These are phyloP conservation scores for Fusarium avenaceum DNA, from an alignment of 2,329 filamentous ascomycete genomes.

Conservation along the genomic window DNA sequence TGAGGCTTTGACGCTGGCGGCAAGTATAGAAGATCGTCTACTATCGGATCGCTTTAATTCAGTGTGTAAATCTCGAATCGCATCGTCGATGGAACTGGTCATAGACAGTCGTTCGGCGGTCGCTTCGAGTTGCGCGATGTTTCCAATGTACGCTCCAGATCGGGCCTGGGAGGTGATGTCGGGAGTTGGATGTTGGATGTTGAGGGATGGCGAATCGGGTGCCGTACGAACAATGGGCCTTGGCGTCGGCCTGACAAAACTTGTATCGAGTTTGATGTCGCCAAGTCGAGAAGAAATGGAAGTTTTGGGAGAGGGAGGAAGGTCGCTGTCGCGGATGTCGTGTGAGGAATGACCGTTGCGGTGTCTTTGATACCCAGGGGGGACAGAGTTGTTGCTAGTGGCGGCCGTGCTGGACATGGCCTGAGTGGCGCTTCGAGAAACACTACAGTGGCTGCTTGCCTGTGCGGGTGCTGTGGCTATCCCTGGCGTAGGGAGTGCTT, in stretches of 20 bases:
- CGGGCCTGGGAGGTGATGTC: conserved; percentile 68
- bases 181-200: conserved; percentile 70
- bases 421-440: conserved; percentile 40
- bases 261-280: conserved; percentile 62
- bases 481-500: conserved; percentile 34
- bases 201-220: conserved; percentile 59
- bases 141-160: conserved; percentile 73
- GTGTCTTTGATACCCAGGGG: conserved; percentile 46
- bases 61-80: conserved; percentile 79
- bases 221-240: conserved; percentile 64
- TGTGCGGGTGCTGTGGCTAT: conserved; percentile 36
- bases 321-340: conserved; percentile 31
- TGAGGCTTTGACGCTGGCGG: conserved; percentile 58
- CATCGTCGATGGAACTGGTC: conserved; percentile 81
- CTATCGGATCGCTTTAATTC: conserved; percentile 79
- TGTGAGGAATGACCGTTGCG: conserved; percentile 40
- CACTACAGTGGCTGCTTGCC: conserved; percentile 41
- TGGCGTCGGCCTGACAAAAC: conserved; percentile 56
- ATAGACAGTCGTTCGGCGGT: conserved; percentile 80
- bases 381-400: conserved; percentile 35
- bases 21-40: conserved; percentile 72
- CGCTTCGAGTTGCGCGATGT: conserved; percentile 80
- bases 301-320: conserved; percentile 27
- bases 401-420: conserved; percentile 39
- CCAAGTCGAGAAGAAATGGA: conserved; percentile 51